Conservation (phyloP, 306 rosid genomes). For the Cucurbita argyrosperma region DNA sequence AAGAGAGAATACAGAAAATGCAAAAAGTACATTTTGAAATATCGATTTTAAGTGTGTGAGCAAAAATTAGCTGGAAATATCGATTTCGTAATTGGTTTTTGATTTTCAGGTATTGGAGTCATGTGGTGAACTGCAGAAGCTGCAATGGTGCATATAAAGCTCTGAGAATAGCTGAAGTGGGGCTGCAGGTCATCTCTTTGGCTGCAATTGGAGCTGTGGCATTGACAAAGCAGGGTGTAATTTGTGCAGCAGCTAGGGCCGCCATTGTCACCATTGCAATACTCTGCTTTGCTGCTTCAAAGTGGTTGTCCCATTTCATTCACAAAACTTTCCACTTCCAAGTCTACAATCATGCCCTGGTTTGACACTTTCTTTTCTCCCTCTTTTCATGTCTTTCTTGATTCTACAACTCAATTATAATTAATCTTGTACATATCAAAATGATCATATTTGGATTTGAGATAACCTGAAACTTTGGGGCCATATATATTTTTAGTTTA, state of each 20-base stretch:
- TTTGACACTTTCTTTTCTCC: background rate
- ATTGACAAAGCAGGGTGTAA: conserved; percentile 23
- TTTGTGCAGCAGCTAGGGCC: conserved; percentile 29
- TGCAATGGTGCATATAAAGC: conserved; percentile 66
- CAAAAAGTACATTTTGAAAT: no score
- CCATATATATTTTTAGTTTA: no score
- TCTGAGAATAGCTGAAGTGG: conserved; percentile 45
- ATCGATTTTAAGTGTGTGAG: no score
- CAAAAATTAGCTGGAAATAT: background rate
- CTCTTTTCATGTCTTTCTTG: background rate
- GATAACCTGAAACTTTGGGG: background rate
- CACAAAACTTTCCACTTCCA: conserved; percentile 65
- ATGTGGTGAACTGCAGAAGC: conserved; percentile 73
- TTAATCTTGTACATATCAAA: background rate
- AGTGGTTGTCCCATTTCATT: conserved; percentile 38
- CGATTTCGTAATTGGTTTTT: background rate
- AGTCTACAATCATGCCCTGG: conserved; percentile 58
- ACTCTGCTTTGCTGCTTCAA: conserved; percentile 25
- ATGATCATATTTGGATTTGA: background rate
- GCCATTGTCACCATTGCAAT: conserved; percentile 40
- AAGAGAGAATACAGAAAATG: no score
- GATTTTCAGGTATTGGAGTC: conserved; percentile 61
- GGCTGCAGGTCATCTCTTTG: conserved; percentile 41
- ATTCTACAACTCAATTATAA: background rate
- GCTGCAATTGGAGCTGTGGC: conserved; percentile 62